These are phyloP conservation scores for Osmozyma mogii DNA, from an alignment of 805 yeast species.

Conservation along the genomic window DNA sequence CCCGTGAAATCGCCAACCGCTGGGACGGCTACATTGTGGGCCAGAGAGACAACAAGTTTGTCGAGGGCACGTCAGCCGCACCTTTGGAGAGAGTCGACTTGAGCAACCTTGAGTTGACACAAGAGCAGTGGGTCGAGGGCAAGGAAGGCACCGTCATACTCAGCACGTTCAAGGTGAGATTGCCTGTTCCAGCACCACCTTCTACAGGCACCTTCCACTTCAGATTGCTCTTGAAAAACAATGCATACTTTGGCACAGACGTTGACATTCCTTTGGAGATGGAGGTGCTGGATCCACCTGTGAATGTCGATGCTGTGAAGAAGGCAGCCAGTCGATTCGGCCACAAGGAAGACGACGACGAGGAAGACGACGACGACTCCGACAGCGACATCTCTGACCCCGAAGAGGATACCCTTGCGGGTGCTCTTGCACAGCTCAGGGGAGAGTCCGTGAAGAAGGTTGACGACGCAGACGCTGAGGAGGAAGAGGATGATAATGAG, in stretches of 20 bases:
- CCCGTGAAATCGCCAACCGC: slow-evolving; percentile 36
- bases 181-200: slow-evolving; percentile 73
- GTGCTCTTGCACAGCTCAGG: slow-evolving; percentile 62
- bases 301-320: slow-evolving; percentile 12
- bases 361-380: slow-evolving; percentile 33
- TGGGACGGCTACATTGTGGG: slow-evolving; percentile 67
- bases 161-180: slow-evolving; percentile 69
- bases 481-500: slow-evolving; percentile 31
- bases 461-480: slow-evolving; percentile 26
- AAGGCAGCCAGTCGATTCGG: slow-evolving; percentile 14
- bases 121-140: slow-evolving; percentile 43
- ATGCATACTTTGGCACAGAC: slow-evolving; percentile 79
- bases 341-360: slow-evolving; percentile 29
- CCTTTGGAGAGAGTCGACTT: slow-evolving; percentile 44
- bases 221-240: slow-evolving; percentile 61
- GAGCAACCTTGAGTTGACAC: slow-evolving; percentile 46
- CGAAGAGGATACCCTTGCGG: slow-evolving; percentile 68
- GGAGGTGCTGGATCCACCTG: slow-evolving; percentile 52
- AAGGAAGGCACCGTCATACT: slow-evolving; percentile 35
- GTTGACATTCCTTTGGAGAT: slow-evolving; percentile 61
- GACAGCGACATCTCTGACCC: slow-evolving; percentile 59
- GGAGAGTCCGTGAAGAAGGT: slow-evolving; percentile 48
- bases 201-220: slow-evolving; percentile 58
- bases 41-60: slow-evolving; percentile 74
- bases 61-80: slow-evolving; percentile 52